Percentiles rank a stretch among this genome's conserved stretches.
phyloP scores from a whole-genome alignment of 1,284 basidiomycete species.

The Athelia sp. region DNA sequence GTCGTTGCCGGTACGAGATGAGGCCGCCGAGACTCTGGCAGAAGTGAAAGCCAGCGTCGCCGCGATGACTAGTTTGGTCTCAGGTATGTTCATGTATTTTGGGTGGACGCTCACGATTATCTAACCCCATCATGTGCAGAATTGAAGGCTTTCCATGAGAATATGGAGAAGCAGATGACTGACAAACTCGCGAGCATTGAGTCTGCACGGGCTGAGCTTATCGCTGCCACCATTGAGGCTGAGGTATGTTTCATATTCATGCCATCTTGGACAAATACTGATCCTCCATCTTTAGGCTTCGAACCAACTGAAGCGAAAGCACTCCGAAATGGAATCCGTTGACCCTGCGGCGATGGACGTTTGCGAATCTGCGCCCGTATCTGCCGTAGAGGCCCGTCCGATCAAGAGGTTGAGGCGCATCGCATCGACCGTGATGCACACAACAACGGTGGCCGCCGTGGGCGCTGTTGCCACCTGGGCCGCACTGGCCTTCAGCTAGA shows the following conservation, averaged over 20 bases:
- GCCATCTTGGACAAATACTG: too few relatives aligned
- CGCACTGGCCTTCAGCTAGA: slow-evolving; percentile 1
- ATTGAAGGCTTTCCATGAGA: background rate
- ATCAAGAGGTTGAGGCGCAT: background rate
- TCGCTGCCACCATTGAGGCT: background rate
- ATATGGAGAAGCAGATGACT: background rate
- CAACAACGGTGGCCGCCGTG: background rate
- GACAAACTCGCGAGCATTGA: background rate
- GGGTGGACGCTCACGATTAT: too few relatives aligned
- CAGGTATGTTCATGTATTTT: background rate
- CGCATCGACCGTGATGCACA: background rate
- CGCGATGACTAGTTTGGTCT: background rate
- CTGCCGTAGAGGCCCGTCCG: too few relatives aligned
- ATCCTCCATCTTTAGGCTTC: too few relatives aligned
- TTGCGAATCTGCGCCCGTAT: background rate
- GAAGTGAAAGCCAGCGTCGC: background rate
- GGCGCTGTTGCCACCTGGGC: slow-evolving; percentile 1
- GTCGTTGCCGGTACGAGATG: too few relatives aligned
- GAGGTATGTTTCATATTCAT: background rate
- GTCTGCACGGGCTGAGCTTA: background rate
- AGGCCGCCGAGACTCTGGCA: background rate
- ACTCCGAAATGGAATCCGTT: background rate
- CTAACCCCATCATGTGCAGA: too few relatives aligned
- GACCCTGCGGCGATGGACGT: background rate
- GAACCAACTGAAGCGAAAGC: background rate